Percentiles rank a stretch among this genome's conserved stretches.
These are phyloP conservation scores for Jatropha podagrica DNA, from an alignment of 441 rosid genomes.

Conservation along the genomic window DNA sequence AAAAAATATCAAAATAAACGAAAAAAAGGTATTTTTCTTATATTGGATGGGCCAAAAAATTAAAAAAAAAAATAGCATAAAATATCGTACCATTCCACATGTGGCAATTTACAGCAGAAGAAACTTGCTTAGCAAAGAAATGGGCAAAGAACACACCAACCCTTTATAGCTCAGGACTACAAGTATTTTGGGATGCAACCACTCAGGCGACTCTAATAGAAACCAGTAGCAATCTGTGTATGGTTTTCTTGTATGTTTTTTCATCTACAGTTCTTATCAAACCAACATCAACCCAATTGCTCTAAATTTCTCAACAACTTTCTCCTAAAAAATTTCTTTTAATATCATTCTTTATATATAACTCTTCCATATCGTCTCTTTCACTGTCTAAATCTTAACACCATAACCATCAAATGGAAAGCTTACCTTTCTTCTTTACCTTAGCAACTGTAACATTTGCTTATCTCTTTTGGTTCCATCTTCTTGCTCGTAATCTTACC, in stretches of 20 bases:
- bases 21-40: too few relatives aligned
- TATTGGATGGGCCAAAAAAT: too few relatives aligned
- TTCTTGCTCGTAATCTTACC: constrained; percentile 56
- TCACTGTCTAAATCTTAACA: neutral
- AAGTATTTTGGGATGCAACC: constrained; percentile 11
- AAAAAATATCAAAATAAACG: too few relatives aligned
- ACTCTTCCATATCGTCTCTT: constrained; percentile 20
- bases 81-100: too few relatives aligned
- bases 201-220: constrained; percentile 11
- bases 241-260: constrained; percentile 27
- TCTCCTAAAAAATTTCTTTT: constrained; percentile 43
- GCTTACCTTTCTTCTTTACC: constrained; percentile 29
- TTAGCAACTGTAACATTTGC: constrained; percentile 39
- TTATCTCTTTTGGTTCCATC: constrained; percentile 77
- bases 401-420: constrained; percentile 34
- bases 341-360: constrained; percentile 27
- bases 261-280: constrained; percentile 37
- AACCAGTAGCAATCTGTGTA: constrained; percentile 3
- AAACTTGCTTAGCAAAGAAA: too few relatives aligned
- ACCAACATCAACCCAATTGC: constrained; percentile 23
- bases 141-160: neutral
- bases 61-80: too few relatives aligned
- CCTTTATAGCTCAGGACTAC: neutral
- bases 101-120: too few relatives aligned
- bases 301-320: constrained; percentile 50